These are phyloP conservation scores for Metarhizium robertsii DNA, from an alignment of 2,329 filamentous ascomycete genomes.

Conservation along the genomic window DNA sequence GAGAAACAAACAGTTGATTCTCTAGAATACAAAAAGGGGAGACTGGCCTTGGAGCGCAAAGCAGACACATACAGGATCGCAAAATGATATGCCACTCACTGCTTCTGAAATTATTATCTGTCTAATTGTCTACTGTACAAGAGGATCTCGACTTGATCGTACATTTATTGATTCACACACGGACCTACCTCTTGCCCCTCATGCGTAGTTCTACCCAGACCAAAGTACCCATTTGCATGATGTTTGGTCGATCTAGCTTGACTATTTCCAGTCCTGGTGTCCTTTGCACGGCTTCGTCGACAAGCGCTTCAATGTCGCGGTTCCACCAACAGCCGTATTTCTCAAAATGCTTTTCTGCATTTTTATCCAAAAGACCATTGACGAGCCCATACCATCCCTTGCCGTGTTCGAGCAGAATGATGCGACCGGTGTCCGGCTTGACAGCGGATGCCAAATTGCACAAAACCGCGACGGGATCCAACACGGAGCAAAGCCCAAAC, in stretches of 20 bases:
- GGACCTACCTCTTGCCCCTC: background rate
- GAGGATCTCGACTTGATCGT: background rate
- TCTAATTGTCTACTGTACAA: background rate
- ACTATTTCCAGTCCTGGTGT: constrained; percentile 49
- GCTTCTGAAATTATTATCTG: background rate
- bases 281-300: constrained; percentile 36
- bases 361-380: constrained; percentile 46
- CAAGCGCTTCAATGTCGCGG: constrained; percentile 47
- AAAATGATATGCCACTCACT: constrained; percentile 10
- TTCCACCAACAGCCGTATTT: constrained; percentile 63
- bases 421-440: constrained; percentile 46
- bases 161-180: background rate
- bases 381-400: constrained; percentile 44
- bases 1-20: background rate
- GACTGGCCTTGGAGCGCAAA: constrained; percentile 1
- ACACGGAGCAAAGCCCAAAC: constrained; percentile 55
- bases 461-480: constrained; percentile 44
- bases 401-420: constrained; percentile 55
- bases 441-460: constrained; percentile 42
- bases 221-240: constrained; percentile 47
- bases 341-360: constrained; percentile 45
- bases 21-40: constrained; percentile 1
- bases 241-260: constrained; percentile 39
- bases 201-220: constrained; percentile 46
- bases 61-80: constrained; percentile 3